Evolutionary conservation across 208 protist genomes (phyloP).

Genomic region (Chromosphaera perkinsii): DNA sequence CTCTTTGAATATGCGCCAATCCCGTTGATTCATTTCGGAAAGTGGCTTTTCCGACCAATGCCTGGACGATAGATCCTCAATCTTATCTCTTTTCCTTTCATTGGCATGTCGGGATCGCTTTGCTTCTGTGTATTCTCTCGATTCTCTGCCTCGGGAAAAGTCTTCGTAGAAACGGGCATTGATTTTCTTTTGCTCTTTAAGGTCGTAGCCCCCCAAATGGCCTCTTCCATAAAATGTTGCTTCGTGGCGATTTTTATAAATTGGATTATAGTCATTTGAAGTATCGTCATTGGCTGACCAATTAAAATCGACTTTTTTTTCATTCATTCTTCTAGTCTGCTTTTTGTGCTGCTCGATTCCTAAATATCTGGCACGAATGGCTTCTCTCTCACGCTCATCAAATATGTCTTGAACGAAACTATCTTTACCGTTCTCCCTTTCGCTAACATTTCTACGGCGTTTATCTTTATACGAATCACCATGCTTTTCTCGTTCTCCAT

Average conservation of each 20-base stretch:
- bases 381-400: neutral
- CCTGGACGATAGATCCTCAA: neutral
- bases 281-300: conserved; percentile 58
- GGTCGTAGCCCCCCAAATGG: conserved; percentile 48
- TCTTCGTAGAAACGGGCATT: conserved; percentile 4
- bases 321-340: conserved; percentile 34
- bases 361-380: conserved; percentile 42
- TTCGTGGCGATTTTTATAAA: conserved; percentile 41
- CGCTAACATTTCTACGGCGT: neutral
- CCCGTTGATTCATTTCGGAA: conserved; percentile 69
- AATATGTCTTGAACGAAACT: neutral
- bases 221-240: conserved; percentile 52
- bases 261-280: conserved; percentile 42
- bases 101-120: conserved; percentile 1
- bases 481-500: neutral
- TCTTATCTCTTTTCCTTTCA: neutral
- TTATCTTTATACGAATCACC: neutral
- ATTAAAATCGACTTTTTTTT: conserved; percentile 48
- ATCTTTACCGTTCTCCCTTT: neutral
- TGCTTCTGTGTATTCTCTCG: conserved; percentile 7
- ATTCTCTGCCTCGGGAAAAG: conserved; percentile 9
- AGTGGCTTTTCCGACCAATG: conserved; percentile 67
- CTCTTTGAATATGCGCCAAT: conserved; percentile 82
- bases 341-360: conserved; percentile 41
- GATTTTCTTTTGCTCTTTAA: conserved; percentile 19